Evolutionary conservation across 805 yeast genomes (phyloP).

Genomic region (Ogataea sp.): DNA sequence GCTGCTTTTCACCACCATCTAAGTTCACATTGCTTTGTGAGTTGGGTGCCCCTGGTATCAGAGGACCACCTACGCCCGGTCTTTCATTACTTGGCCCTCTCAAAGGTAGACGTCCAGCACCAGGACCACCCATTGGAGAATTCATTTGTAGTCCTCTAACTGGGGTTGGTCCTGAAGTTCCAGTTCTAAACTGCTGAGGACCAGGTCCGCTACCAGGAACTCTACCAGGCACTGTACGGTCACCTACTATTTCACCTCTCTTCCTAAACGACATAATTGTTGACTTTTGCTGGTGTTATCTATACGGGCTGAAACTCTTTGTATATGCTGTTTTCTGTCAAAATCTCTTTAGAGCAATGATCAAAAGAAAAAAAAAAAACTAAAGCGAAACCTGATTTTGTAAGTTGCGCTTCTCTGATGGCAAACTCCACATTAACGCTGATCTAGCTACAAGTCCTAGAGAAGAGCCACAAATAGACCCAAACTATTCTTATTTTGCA

Average conservation of each 20-base stretch:
- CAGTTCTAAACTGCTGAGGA: slow-evolving; percentile 1
- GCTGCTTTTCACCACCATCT: neutral
- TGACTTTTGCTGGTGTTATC: no score
- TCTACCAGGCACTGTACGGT: slow-evolving; percentile 5
- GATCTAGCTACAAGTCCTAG: no score
- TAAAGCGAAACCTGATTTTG: neutral
- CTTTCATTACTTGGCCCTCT: neutral
- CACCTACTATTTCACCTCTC: slow-evolving; percentile 41
- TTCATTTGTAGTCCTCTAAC: neutral
- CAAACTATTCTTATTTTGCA: no score
- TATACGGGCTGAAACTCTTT: no score
- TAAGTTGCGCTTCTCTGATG: no score
- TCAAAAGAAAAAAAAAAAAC: neutral
- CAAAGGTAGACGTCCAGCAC: neutral
- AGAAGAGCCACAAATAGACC: no score
- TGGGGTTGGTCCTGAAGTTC: neutral
- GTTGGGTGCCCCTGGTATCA: neutral
- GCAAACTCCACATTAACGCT: no score
- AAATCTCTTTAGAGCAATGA: no score
- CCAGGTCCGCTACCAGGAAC: no score
- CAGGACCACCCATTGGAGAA: slow-evolving; percentile 3
- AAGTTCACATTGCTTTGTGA: no score
- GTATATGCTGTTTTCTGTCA: no score
- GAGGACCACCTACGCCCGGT: no score
- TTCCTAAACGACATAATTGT: slow-evolving; percentile 48